Evolutionary conservation across 306 rosid genomes (phyloP).

Genomic region (Cucumis hystrix): DNA sequence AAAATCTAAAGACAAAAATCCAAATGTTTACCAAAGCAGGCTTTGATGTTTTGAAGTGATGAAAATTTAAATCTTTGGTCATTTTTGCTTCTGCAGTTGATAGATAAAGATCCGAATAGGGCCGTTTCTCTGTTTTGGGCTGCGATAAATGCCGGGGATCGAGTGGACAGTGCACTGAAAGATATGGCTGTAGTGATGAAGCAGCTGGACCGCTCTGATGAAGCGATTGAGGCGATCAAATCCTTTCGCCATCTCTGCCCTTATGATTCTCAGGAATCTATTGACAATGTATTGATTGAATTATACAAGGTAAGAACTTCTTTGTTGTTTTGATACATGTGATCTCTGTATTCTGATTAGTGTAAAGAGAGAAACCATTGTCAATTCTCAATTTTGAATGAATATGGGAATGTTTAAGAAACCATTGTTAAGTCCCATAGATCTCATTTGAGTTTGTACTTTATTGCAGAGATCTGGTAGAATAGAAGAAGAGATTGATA

Average conservation of each 20-base stretch:
- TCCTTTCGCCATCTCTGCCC: conserved; percentile 90
- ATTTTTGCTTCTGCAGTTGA: conserved; percentile 36
- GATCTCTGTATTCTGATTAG: background rate
- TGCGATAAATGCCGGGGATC: conserved; percentile 81
- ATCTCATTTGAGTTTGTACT: background rate
- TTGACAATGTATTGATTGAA: conserved; percentile 77
- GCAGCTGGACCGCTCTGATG: conserved; percentile 71
- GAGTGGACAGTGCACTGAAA: conserved; percentile 88
- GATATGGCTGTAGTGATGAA: conserved; percentile 97
- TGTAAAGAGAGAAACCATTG: background rate
- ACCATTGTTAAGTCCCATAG: background rate
- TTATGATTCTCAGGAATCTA: conserved; percentile 71
- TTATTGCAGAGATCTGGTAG: conserved; percentile 71
- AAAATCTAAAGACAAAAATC: too few relatives aligned
- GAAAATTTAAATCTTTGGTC: background rate
- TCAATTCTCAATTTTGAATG: background rate
- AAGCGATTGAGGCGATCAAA: conserved; percentile 82
- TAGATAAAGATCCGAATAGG: conserved; percentile 70
- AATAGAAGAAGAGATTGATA: conserved; percentile 71
- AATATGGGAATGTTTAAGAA: background rate
- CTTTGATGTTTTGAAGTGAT: background rate
- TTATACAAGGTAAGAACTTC: conserved; percentile 54
- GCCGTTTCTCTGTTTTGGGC: conserved; percentile 86
- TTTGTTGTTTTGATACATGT: background rate
- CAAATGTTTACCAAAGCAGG: too few relatives aligned